Evolutionary conservation across 441 rosid species (phyloP).

Genomic region (Aleurites moluccanus): DNA sequence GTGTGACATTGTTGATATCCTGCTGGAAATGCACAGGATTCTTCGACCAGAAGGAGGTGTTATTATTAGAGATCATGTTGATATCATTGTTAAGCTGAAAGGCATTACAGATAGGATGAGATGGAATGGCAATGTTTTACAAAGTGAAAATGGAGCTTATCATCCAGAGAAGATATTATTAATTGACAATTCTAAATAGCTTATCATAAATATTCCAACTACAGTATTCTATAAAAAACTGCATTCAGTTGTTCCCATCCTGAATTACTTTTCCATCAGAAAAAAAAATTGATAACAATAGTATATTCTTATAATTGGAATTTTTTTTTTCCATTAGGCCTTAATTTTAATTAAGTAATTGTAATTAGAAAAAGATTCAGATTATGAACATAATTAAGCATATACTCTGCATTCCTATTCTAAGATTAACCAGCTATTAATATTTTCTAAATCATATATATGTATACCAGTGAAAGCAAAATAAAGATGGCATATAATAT

Average conservation of each 20-base stretch:
- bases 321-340: no score
- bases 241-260: not conserved
- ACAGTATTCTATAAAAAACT: not conserved
- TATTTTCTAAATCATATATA: no score
- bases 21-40: constrained; percentile 55
- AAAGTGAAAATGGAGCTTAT: constrained; percentile 37
- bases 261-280: no score
- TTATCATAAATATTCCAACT: not conserved
- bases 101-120: constrained; percentile 40
- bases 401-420: no score
- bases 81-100: constrained; percentile 45
- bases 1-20: constrained; percentile 50
- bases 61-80: constrained; percentile 51
- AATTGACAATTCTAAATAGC: constrained; percentile 36
- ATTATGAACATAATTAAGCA: no score
- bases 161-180: constrained; percentile 44
- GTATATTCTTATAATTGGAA: no score
- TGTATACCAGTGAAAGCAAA: no score
- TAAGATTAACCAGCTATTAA: no score
- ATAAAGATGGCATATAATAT: no score
- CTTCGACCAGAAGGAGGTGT: constrained; percentile 56
- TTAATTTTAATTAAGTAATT: no score
- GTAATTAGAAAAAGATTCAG: no score
- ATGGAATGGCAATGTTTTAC: constrained; percentile 46
- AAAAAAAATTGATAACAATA: no score